These are phyloP conservation scores for Xerocomellus intermedius DNA, from an alignment of 768 basidiomycete genomes.

Conservation along the genomic window DNA sequence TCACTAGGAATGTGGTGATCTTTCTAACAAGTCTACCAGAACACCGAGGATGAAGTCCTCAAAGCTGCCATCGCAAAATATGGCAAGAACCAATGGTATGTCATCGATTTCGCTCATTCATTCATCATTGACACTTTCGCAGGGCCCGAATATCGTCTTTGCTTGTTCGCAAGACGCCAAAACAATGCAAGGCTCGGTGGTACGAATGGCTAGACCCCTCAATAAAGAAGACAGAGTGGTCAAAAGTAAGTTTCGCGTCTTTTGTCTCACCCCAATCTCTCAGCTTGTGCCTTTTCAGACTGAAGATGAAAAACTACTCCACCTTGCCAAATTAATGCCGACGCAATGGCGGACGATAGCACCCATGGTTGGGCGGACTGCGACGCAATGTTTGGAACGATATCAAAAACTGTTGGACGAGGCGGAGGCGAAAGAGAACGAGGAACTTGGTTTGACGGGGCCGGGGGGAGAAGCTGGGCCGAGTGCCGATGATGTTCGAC, in stretches of 20 bases:
- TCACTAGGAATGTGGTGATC: background rate
- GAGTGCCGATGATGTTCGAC: constrained; percentile 88
- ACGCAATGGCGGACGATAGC: constrained; percentile 99
- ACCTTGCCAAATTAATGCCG: constrained; percentile 98
- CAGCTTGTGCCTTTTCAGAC: constrained; percentile 47
- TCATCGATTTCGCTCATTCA: background rate
- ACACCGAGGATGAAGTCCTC: constrained; percentile 97
- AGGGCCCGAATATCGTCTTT: constrained; percentile 98
- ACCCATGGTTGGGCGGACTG: constrained; percentile 96
- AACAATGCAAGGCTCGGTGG: constrained; percentile 99
- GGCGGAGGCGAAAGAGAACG: constrained; percentile 94
- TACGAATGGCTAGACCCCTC: constrained; percentile 99
- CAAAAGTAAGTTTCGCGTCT: constrained; percentile 58
- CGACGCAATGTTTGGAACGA: constrained; percentile 95
- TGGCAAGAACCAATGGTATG: constrained; percentile 91
- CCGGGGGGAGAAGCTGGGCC: constrained; percentile 78
- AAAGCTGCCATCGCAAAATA: constrained; percentile 99
- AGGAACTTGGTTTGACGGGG: constrained; percentile 88
- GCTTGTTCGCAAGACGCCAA: constrained; percentile 96
- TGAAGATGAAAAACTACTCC: constrained; percentile 97
- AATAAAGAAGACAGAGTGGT: constrained; percentile 99
- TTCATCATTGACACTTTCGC: constrained; percentile 1
- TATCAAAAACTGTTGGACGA: constrained; percentile 98
- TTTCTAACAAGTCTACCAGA: constrained; percentile 43
- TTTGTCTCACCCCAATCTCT: background rate